Evolutionary conservation across 345 rosid genomes (phyloP), one percentile per base, ranked within the genome.

Genomic region (Bruguiera gymnorhiza): DNA sequence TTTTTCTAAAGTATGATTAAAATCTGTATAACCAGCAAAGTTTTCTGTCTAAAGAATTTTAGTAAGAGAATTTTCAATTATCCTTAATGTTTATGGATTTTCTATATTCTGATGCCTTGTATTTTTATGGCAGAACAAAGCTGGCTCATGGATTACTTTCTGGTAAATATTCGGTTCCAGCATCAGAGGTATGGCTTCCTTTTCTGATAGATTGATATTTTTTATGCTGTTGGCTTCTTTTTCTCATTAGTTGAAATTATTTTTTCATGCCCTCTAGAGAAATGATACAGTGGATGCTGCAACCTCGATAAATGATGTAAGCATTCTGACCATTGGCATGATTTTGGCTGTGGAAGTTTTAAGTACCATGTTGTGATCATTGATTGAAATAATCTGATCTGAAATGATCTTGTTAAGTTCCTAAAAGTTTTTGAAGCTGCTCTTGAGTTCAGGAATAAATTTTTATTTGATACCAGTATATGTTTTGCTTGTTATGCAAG

Each of bases 81-180:
- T 61, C 61, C 56, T 6, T 37, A 23, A 65, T 60, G 31, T 65
- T 21, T 39, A 26, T 67, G 13, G 10, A 32, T 30, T 46, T 65
- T 65, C 65, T 53, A 5, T 63, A 53, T 69, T n/a, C 66, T 70
- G 21, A 67, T 69, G 60, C 54, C 43, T 77, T 60, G 67, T 76
- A 56, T 36, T 67, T 76, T 54, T 81, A 32, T 84, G 78, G 79
- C 87, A 96, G 98, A 81, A 86, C 96, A 79, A 96, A 96, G 79
- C 89, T 96, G 76, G 99, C 85, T 20, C 94, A 96, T 83, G 99
- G 99, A 74, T 78, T 96, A 83, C 86, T 92, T 27, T 96, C 94
- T 59, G 99, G 99, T 58, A 92, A 86, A 84, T 92, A 92, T 74
- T 90, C 98, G 18, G 75, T 83, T 77, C 99, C 98, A 31, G 82